These are phyloP conservation scores for Angophora floribunda DNA, from an alignment of 345 rosid species.

Conservation along the genomic window DNA sequence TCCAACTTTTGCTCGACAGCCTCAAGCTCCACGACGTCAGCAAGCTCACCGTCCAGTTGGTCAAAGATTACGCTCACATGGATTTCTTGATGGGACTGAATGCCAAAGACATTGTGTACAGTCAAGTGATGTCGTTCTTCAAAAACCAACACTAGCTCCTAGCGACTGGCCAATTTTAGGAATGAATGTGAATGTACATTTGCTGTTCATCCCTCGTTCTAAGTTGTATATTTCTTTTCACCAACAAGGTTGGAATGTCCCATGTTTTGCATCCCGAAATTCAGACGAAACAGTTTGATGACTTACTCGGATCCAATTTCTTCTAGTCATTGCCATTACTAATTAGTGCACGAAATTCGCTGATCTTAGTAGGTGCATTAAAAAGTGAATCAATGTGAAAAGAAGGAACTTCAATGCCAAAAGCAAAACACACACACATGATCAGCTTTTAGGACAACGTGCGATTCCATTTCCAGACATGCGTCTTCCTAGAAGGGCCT, in stretches of 20 bases:
- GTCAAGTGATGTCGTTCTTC: slow-evolving; percentile 47
- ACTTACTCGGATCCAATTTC: too few species aligned
- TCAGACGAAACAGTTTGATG: too few species aligned
- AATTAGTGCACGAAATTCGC: too few species aligned
- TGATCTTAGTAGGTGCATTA: too few species aligned
- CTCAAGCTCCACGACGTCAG: slow-evolving; percentile 60
- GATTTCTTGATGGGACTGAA: slow-evolving; percentile 83
- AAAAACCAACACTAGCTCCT: background rate
- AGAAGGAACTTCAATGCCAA: background rate
- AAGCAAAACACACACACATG: background rate
- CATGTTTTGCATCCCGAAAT: too few species aligned
- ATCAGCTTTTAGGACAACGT: background rate
- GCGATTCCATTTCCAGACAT: background rate
- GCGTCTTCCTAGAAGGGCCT: background rate
- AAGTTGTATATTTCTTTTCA: too few species aligned
- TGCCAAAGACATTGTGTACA: slow-evolving; percentile 75
- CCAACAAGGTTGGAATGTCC: too few species aligned
- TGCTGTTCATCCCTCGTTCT: too few species aligned
- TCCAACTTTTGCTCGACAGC: slow-evolving; percentile 37
- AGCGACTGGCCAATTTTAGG: too few species aligned
- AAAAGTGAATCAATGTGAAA: background rate
- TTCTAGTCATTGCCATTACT: too few species aligned
- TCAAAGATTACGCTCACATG: slow-evolving; percentile 68
- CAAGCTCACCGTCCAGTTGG: slow-evolving; percentile 51
- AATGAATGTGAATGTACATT: too few species aligned